These are phyloP conservation scores for Geotrichum ghanense DNA, from an alignment of 805 yeast species.

Conservation along the genomic window DNA sequence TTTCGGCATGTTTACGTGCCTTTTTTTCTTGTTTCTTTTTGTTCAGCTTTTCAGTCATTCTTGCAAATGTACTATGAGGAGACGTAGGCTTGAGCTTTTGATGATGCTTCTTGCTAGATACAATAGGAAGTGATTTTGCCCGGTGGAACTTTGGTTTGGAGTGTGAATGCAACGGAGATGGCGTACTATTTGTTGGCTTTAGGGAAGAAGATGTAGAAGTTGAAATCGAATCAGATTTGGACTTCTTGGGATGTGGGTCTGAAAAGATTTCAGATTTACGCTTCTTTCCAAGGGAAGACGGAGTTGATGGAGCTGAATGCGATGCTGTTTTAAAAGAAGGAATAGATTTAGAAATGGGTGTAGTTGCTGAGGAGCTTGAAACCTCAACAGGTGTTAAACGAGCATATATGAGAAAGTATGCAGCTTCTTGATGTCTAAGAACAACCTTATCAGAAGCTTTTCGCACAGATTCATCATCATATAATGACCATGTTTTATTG, in stretches of 20 bases:
- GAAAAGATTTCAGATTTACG: not conserved
- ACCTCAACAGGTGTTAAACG: slow-evolving; percentile 26
- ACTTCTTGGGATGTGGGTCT: too few species aligned
- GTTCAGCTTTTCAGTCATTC: not conserved
- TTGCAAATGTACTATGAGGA: not conserved
- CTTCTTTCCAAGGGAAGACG: too few species aligned
- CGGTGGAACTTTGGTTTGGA: not conserved
- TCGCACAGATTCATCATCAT: slow-evolving; percentile 86
- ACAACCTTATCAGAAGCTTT: slow-evolving; percentile 62
- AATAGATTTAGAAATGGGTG: too few species aligned
- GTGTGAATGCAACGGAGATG: too few species aligned
- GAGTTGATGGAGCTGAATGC: too few species aligned
- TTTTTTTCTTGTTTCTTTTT: slow-evolving; percentile 3
- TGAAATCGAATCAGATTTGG: not conserved
- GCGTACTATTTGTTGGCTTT: not conserved
- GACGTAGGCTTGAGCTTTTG: not conserved
- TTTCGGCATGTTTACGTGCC: not conserved
- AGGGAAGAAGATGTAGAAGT: not conserved
- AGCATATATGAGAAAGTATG: slow-evolving; percentile 81
- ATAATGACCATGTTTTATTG: slow-evolving; percentile 83
- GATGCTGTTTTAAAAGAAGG: too few species aligned
- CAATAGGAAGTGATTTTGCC: not conserved
- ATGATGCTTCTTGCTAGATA: not conserved
- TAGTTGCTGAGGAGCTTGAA: too few species aligned
- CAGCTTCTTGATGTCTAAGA: slow-evolving; percentile 63